These are phyloP conservation scores for Phanerochaete sordida DNA, from an alignment of 768 basidiomycete species.

Conservation along the genomic window DNA sequence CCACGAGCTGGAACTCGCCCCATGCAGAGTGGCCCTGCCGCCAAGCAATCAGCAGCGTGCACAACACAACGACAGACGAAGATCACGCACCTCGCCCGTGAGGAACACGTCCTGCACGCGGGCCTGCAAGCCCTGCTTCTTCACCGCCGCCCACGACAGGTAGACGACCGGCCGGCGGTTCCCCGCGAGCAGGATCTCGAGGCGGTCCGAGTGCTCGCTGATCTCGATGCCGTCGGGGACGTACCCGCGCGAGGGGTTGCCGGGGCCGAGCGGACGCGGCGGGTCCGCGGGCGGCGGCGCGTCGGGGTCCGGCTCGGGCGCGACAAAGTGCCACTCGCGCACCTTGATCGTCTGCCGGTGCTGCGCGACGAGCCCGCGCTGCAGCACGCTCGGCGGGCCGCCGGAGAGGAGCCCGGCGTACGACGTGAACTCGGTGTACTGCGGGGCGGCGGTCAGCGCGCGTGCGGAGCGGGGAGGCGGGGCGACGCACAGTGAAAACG, in stretches of 20 bases:
- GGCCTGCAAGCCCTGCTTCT: slow-evolving; percentile 4
- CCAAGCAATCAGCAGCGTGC: too few relatives aligned
- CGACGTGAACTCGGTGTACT: slow-evolving; percentile 84
- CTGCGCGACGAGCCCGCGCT: slow-evolving; percentile 71
- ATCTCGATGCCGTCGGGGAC: slow-evolving; percentile 53
- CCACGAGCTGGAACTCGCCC: slow-evolving; percentile 81
- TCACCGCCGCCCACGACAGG: slow-evolving; percentile 15
- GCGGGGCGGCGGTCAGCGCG: neutral
- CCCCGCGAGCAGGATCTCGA: slow-evolving; percentile 46
- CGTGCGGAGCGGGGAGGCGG: neutral
- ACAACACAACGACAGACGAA: neutral
- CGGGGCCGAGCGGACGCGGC: slow-evolving; percentile 41
- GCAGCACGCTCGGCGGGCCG: slow-evolving; percentile 58
- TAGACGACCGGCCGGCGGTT: slow-evolving; percentile 28
- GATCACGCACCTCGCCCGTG: slow-evolving; percentile 59
- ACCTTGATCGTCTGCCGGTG: slow-evolving; percentile 92
- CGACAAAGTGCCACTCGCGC: slow-evolving; percentile 63
- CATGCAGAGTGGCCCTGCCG: slow-evolving; percentile 84
- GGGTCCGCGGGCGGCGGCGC: slow-evolving; percentile 4
- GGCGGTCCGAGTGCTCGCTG: slow-evolving; percentile 42
- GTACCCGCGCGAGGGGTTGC: slow-evolving; percentile 61
- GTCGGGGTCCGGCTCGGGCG: slow-evolving; percentile 24
- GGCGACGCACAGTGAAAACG: slow-evolving; percentile 57
- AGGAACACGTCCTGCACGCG: slow-evolving; percentile 60
- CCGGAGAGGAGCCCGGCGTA: slow-evolving; percentile 78